Percentiles rank a stretch among this genome's conserved stretches.
phyloP scores from a whole-genome alignment of 1,139 yeast genomes.

The Geotrichum bryndzae region DNA sequence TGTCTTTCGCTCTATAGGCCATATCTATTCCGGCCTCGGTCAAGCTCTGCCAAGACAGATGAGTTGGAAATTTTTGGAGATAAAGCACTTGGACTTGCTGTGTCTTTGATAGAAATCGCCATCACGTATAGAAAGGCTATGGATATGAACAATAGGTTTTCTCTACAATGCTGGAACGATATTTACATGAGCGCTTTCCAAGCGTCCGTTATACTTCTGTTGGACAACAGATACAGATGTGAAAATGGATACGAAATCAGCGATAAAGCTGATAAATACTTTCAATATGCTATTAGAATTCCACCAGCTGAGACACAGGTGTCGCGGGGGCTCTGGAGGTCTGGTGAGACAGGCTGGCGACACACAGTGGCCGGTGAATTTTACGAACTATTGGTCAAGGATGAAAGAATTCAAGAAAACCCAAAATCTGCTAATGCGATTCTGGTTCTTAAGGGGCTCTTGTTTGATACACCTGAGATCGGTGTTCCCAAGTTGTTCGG shows the following conservation, averaged over 20 bases:
- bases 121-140: neutral
- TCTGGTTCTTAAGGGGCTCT: neutral
- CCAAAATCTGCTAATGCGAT: neutral
- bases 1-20: conserved; percentile 7
- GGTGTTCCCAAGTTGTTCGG: conserved; percentile 2
- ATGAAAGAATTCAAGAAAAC: neutral
- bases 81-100: conserved; percentile 3
- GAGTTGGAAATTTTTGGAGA: neutral
- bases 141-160: neutral
- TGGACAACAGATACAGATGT: neutral
- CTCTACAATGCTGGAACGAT: conserved; percentile 2
- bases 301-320: conserved; percentile 1
- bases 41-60: neutral
- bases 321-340: conserved; percentile 1
- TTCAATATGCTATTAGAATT: conserved; percentile 4
- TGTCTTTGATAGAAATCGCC: conserved; percentile 5
- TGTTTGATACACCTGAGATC: neutral
- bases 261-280: conserved; percentile 3
- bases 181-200: conserved; percentile 7
- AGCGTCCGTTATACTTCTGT: neutral
- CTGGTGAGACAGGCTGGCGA: conserved; percentile 6
- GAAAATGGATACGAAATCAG: neutral
- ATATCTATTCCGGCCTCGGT: neutral
- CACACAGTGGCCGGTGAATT: neutral
- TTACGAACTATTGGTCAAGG: neutral